Evolutionary conservation across 2,329 filamentous ascomycete genomes (phyloP).

Genomic region (Aspergillus sergii): DNA sequence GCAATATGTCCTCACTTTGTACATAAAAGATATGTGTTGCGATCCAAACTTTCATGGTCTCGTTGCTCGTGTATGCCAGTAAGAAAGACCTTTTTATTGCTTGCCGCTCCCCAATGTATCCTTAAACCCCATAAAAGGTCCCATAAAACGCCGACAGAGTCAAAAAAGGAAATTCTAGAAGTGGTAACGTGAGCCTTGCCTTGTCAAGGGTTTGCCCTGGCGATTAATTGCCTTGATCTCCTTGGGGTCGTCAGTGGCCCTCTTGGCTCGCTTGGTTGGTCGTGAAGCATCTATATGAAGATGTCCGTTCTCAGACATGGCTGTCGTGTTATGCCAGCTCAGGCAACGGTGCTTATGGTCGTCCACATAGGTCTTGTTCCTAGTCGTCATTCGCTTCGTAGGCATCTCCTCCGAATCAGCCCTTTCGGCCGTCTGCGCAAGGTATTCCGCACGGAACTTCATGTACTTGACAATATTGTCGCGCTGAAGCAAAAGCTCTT

Average conservation of each 20-base stretch:
- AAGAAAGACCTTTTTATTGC: slow-evolving; percentile 13
- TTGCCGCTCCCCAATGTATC: slow-evolving; percentile 12
- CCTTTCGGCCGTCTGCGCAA: slow-evolving; percentile 57
- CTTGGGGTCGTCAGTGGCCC: slow-evolving; percentile 43
- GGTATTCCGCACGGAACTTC: slow-evolving; percentile 75
- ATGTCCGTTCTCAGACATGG: slow-evolving; percentile 60
- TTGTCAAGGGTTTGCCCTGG: slow-evolving; percentile 52
- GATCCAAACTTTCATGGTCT: slow-evolving; percentile 23
- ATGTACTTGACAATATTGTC: slow-evolving; percentile 78
- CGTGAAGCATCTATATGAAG: slow-evolving; percentile 62
- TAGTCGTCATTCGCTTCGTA: slow-evolving; percentile 61
- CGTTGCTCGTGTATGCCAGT: slow-evolving; percentile 22
- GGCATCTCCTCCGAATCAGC: slow-evolving; percentile 50
- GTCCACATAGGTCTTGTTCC: slow-evolving; percentile 62
- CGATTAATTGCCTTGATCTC: slow-evolving; percentile 47
- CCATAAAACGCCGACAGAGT: slow-evolving; percentile 13
- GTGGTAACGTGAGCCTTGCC: slow-evolving; percentile 54
- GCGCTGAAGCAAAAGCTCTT: slow-evolving; percentile 77
- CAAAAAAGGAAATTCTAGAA: slow-evolving; percentile 32
- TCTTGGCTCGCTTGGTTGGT: slow-evolving; percentile 52
- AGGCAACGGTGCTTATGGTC: slow-evolving; percentile 62
- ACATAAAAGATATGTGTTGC: slow-evolving; percentile 3
- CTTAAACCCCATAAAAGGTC: not conserved
- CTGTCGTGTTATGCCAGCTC: slow-evolving; percentile 66
- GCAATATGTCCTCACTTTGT: not conserved